These are phyloP conservation scores for Fabrea salina DNA, from an alignment of 169 alveolate species.

Conservation along the genomic window DNA sequence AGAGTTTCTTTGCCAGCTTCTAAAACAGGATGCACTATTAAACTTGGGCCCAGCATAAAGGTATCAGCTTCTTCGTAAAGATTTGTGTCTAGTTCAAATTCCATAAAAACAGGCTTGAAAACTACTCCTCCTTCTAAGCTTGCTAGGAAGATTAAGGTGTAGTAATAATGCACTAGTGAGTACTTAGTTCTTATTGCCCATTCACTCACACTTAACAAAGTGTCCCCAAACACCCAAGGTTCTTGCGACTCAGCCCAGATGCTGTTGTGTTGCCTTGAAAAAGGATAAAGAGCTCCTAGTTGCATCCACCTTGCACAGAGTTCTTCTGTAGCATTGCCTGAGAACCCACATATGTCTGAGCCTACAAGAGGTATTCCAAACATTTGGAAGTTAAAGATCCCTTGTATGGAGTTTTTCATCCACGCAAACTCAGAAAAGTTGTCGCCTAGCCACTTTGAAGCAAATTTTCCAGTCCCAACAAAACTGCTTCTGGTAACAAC, in stretches of 20 bases:
- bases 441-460: constrained; percentile 80
- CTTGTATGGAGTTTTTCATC: constrained; percentile 52
- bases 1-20: neutral
- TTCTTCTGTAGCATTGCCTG: constrained; percentile 51
- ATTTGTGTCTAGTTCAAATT: constrained; percentile 56
- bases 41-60: neutral
- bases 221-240: constrained; percentile 50
- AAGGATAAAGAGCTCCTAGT: constrained; percentile 75
- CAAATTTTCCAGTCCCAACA: constrained; percentile 63
- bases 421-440: constrained; percentile 54
- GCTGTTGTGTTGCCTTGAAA: constrained; percentile 68
- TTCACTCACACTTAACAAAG: constrained; percentile 29
- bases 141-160: constrained; percentile 49
- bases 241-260: constrained; percentile 48
- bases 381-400: constrained; percentile 50
- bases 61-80: constrained; percentile 32
- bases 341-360: constrained; percentile 80
- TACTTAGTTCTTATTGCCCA: constrained; percentile 50
- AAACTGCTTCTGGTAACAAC: constrained; percentile 60
- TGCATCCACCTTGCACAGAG: constrained; percentile 77
- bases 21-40: constrained; percentile 12
- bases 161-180: constrained; percentile 58
- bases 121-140: constrained; percentile 49
- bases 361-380: constrained; percentile 79
- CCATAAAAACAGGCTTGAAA: constrained; percentile 70